Evolutionary conservation across 2,329 filamentous ascomycete genomes (phyloP).

Genomic region (Trichothecium sympodiale): DNA sequence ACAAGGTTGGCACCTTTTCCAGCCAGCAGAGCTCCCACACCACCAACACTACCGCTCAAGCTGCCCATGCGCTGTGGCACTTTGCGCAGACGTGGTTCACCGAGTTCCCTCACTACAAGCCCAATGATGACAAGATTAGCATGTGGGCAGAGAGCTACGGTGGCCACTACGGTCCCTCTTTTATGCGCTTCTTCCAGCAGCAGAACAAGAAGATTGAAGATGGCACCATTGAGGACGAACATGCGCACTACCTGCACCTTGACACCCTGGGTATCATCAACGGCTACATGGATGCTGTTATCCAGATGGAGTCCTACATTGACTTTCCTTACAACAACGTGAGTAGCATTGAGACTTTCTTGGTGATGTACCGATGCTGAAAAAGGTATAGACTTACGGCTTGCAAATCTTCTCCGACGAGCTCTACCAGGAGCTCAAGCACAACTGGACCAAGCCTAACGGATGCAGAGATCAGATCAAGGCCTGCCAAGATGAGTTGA

Average conservation of each 20-base stretch:
- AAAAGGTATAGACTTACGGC: slow-evolving; percentile 44
- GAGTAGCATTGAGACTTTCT: slow-evolving; percentile 7
- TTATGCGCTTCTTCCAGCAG: slow-evolving; percentile 44
- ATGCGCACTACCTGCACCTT: slow-evolving; percentile 40
- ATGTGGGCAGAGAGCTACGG: slow-evolving; percentile 60
- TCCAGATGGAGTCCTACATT: slow-evolving; percentile 47
- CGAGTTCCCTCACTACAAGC: slow-evolving; percentile 47
- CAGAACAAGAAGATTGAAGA: slow-evolving; percentile 44
- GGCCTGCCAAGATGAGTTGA: slow-evolving; percentile 36
- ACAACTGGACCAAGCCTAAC: slow-evolving; percentile 17
- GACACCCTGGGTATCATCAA: slow-evolving; percentile 59
- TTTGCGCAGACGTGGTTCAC: slow-evolving; percentile 52
- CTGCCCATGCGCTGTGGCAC: slow-evolving; percentile 51
- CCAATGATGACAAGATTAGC: slow-evolving; percentile 43
- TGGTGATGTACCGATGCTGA: too few species aligned
- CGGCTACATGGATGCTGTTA: slow-evolving; percentile 52
- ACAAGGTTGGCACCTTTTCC: slow-evolving; percentile 19
- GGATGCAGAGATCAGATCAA: slow-evolving; percentile 45
- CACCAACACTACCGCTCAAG: slow-evolving; percentile 40
- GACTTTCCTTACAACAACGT: slow-evolving; percentile 51
- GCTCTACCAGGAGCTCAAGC: slow-evolving; percentile 14
- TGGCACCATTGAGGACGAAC: slow-evolving; percentile 21
- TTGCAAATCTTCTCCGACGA: slow-evolving; percentile 44
- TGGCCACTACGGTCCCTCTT: slow-evolving; percentile 57
- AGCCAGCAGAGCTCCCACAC: slow-evolving; percentile 18